Evolutionary conservation across 1,139 yeast genomes (phyloP).

Genomic region (Suhomyces ambrosiae): DNA sequence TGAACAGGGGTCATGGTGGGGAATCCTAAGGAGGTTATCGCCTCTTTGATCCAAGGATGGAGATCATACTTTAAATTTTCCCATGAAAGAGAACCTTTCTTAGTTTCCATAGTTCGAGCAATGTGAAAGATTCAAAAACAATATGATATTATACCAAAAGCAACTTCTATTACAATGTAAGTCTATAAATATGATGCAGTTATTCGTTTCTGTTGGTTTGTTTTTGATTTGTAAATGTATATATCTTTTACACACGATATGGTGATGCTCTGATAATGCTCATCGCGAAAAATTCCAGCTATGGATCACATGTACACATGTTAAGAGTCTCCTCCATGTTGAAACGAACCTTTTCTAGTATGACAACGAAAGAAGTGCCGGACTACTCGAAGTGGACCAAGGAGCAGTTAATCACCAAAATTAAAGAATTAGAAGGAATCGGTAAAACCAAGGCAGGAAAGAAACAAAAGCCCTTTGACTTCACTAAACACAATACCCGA

Average conservation of each 20-base stretch:
- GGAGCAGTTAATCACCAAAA: constrained; percentile 51
- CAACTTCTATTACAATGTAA: too few relatives aligned
- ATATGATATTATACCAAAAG: too few relatives aligned
- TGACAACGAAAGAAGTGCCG: constrained; percentile 11
- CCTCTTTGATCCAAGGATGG: constrained; percentile 56
- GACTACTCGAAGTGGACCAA: constrained; percentile 54
- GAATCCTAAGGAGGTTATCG: constrained; percentile 73
- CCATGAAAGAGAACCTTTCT: constrained; percentile 44
- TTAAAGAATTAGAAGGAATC: constrained; percentile 47
- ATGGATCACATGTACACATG: constrained; percentile 4
- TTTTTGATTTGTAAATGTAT: too few relatives aligned
- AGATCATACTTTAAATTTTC: constrained; percentile 35
- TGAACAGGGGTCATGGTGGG: constrained; percentile 95
- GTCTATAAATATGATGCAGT: too few relatives aligned
- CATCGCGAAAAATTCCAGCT: constrained; percentile 5
- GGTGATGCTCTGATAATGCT: not conserved
- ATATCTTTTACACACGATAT: too few relatives aligned
- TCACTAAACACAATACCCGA: constrained; percentile 64
- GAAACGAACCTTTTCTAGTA: constrained; percentile 13
- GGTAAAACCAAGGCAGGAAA: constrained; percentile 16
- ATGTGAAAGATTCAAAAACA: constrained; percentile 1
- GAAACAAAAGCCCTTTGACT: constrained; percentile 60
- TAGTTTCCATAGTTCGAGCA: constrained; percentile 26
- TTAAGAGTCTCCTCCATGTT: constrained; percentile 11
- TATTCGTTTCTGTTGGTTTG: too few relatives aligned